phyloP scores from a whole-genome alignment of 2,329 filamentous ascomycete genomes.

The Colletotrichum melonis region DNA sequence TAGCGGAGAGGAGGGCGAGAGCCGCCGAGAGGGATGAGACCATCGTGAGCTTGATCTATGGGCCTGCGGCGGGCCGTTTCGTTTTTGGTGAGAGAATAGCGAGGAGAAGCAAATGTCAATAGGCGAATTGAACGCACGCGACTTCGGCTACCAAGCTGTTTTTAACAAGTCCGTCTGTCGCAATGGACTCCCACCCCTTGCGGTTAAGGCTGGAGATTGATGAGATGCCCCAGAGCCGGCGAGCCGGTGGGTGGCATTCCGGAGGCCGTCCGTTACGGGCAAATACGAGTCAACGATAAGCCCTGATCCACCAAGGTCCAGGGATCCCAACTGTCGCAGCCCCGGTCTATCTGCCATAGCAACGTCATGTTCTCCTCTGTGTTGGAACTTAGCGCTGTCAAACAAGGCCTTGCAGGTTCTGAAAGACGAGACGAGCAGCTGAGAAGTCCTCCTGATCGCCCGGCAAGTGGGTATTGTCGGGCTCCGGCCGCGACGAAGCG shows the following conservation, averaged over 20 bases:
- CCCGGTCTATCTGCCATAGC: background rate
- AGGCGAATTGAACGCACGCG: background rate
- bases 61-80: background rate
- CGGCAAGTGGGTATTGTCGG: background rate
- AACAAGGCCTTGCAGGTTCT: background rate
- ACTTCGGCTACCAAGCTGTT: background rate
- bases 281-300: slow-evolving; percentile 31
- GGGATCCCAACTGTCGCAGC: slow-evolving; percentile 10
- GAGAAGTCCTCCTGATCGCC: slow-evolving; percentile 10
- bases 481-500: background rate
- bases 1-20: slow-evolving; percentile 4
- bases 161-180: background rate
- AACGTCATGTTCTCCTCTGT: slow-evolving; percentile 23
- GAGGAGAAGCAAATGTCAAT: background rate
- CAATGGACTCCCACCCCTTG: background rate
- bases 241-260: background rate
- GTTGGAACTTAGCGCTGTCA: slow-evolving; percentile 4
- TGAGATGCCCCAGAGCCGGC: background rate
- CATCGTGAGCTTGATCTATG: background rate
- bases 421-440: background rate
- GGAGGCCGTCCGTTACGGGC: slow-evolving; percentile 7
- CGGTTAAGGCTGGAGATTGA: background rate
- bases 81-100: background rate
- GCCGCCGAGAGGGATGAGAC: slow-evolving; percentile 21
- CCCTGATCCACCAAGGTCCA: slow-evolving; percentile 12